Base-by-base conservation (phyloP, 768 basidiomycete genomes). In the Amanita thiersii region DNA sequence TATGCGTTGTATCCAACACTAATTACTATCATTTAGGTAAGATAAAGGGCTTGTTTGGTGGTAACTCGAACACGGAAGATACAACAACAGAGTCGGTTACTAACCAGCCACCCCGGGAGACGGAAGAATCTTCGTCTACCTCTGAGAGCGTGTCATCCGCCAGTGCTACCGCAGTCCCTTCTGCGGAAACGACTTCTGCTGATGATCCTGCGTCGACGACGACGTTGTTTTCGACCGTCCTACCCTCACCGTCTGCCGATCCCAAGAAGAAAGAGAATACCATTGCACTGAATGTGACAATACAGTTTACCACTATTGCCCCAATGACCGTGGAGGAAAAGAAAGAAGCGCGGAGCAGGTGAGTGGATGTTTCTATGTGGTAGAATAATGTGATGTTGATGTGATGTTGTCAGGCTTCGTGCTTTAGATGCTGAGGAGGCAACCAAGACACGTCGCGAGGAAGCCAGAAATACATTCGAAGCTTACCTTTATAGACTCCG, bases 401-500 rank as follows among this genome's bases (percentile, higher is more conserved):
- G n/a, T n/a, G n/a, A n/a, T 4, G 15, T 46, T 39, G 18, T 15
- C 17, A 96, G 93, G 56, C 68, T 99, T 8, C 76, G 82, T 9
- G 77, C 80, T 7, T 69, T 94, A 45, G 87, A 94, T 50, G 58
- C 66, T 5, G 79, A 83, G 41, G 93, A 98, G 63, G 64, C 70
- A 2, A 73, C 79, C 12, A 90, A 88, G 58, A 70, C 68, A 23
- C 77, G 78, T 40, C 80, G 80, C 23, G 93, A 93, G 53, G 96
- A 98, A 58, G 89, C 90, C 2, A 73, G 84, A 21, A 99, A 99
- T 61, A 70, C 75, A 18, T 77, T 99, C 39, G 96, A 99, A 60
- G 78, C 83, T 23, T 96, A 96, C 56, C 62, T 98, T n/a, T 99
- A 99, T 65, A 76, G 82, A 46, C 63, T 96, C 24, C 81, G 88